Base-by-base conservation (phyloP, 1,284 basidiomycete species). In the Cryptococcus neoformans region DNA sequence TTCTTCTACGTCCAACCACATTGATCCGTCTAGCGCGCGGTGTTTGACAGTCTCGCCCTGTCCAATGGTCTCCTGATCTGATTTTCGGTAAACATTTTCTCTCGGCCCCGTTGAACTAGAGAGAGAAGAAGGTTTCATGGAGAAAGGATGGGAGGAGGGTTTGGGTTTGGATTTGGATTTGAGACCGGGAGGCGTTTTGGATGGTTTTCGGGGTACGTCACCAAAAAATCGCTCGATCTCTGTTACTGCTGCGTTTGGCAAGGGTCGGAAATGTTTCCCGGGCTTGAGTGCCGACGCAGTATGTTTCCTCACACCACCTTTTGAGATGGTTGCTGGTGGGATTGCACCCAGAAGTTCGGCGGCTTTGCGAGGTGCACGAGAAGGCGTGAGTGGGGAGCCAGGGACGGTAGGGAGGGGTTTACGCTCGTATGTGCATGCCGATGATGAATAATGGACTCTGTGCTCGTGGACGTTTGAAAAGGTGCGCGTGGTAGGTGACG, bases 171-270 rank as follows among this genome's bases (percentile, higher is more conserved):
- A 28, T 28, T 28, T 28, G 44, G 35, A 16, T 42, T 53, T 44
- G 47, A 44, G 36, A 4, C 38, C 35, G 21, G 46, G 14, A 21
- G 21, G 28, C 17, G 54, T 6, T 51, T 42, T 47, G 28, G 41
- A 47, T 16, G 54, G 14, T 34, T 59, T 60, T 49, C 56, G 38
- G 11, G 68, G 68, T 1, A 64, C 55, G 9, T 66, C 61, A 1
- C 71, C 70, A 56, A 74, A 72, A 59, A 74, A 74, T 16, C 55
- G 36, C 49, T 73, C 66, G 47, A 72, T 72, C 57, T 73, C 72
- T 16, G 56, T 38, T 41, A 68, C 50, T 9, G 68, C 65, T 6
- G 63, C 45, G 34, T 63, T 62, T 2, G 69, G 70, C 10, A 74
- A 53, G 8, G 72, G 71, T 10, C 69, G 55, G 44, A 61, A 69